phyloP scores from a whole-genome alignment of 495 filamentous ascomycete species.

The Lichenothelia convexa region DNA sequence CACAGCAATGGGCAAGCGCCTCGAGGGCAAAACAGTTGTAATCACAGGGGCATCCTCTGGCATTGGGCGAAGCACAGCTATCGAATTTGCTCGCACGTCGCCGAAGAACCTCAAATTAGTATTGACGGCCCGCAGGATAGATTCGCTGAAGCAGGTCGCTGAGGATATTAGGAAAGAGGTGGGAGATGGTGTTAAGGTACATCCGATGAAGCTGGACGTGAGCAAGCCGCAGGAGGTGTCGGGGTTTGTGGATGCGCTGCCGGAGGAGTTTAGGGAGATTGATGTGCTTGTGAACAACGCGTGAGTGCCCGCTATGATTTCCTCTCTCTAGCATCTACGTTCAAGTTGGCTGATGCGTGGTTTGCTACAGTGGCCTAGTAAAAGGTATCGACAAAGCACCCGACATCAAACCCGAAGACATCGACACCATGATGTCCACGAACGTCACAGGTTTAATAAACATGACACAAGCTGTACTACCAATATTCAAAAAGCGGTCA shows the following conservation, averaged over 20 bases:
- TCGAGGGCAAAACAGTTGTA: constrained; percentile 83
- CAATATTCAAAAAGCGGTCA: constrained; percentile 61
- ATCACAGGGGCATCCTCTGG: constrained; percentile 89
- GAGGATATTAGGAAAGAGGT: constrained; percentile 62
- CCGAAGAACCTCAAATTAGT: constrained; percentile 70
- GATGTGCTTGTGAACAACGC: constrained; percentile 95
- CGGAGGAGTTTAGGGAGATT: constrained; percentile 69
- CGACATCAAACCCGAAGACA: constrained; percentile 64
- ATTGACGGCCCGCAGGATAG: constrained; percentile 68
- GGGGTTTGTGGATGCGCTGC: constrained; percentile 53
- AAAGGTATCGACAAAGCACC: constrained; percentile 77
- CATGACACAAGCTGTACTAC: constrained; percentile 86
- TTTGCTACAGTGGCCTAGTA: constrained; percentile 49
- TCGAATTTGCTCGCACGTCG: constrained; percentile 79
- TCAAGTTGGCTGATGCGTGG: neutral
- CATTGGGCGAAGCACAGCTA: constrained; percentile 69
- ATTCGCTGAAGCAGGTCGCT: constrained; percentile 57
- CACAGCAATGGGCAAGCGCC: constrained; percentile 59
- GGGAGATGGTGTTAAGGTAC: constrained; percentile 62
- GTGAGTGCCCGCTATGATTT: constrained; percentile 34
- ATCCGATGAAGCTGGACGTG: constrained; percentile 73
- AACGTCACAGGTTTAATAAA: constrained; percentile 91
- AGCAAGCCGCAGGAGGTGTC: constrained; percentile 60
- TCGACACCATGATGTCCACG: constrained; percentile 73
- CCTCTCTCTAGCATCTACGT: too few species aligned